Conservation (phyloP, 768 basidiomycete genomes). For the Filobasidium wieringae region DNA sequence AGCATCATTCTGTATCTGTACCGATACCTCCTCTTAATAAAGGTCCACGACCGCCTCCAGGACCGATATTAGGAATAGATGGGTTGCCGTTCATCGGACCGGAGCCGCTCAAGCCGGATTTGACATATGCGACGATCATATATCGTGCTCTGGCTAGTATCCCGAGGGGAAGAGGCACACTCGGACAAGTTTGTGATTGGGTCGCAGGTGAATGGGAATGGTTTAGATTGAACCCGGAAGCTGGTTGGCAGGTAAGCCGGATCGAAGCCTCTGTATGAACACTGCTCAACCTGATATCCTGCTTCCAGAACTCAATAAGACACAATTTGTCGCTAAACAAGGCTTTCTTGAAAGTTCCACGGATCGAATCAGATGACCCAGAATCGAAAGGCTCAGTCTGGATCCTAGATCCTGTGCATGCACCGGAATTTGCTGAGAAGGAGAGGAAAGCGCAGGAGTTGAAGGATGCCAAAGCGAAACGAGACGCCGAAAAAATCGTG, state of each 20-base stretch:
- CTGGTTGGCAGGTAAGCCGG: conserved; percentile 72
- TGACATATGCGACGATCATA: conserved; percentile 84
- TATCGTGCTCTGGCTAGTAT: conserved; percentile 67
- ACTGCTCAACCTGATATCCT: background rate
- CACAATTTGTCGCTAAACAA: conserved; percentile 88
- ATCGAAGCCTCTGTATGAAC: background rate
- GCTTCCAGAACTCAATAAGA: conserved; percentile 68
- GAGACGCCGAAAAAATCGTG: conserved; percentile 5
- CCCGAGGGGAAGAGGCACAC: conserved; percentile 48
- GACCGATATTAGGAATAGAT: conserved; percentile 33
- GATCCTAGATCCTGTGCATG: conserved; percentile 62
- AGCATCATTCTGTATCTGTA: conserved; percentile 22
- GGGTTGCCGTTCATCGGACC: conserved; percentile 37
- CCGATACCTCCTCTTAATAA: conserved; percentile 34
- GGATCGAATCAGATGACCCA: conserved; percentile 59
- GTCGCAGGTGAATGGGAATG: conserved; percentile 79
- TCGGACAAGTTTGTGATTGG: conserved; percentile 87
- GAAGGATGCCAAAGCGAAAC: conserved; percentile 11
- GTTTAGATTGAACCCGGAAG: conserved; percentile 70
- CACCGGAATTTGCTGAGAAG: conserved; percentile 37
- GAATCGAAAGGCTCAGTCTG: conserved; percentile 79
- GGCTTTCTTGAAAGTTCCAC: conserved; percentile 81
- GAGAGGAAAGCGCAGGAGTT: conserved; percentile 22
- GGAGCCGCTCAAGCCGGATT: conserved; percentile 67
- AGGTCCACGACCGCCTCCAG: conserved; percentile 27